phyloP scores from a whole-genome alignment of 768 basidiomycete species.

The Pleurotus platypus region DNA sequence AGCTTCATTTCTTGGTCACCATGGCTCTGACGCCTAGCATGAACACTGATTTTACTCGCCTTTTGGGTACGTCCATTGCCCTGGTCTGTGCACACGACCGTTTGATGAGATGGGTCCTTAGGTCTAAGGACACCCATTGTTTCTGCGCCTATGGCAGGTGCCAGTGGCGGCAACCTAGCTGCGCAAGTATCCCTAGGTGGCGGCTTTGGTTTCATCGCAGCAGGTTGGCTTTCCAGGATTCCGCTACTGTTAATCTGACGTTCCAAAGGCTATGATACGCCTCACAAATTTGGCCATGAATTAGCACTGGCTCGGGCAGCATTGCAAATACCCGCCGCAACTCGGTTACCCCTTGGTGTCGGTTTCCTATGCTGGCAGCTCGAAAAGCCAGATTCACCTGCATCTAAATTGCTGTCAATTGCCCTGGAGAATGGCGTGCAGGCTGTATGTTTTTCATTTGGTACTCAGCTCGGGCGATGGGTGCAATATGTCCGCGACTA shows the following conservation, averaged over 20 bases:
- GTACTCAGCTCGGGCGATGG: conserved; percentile 56
- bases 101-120: conserved; percentile 17
- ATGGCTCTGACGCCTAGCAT: conserved; percentile 20
- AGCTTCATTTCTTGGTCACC: not conserved
- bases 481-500: conserved; percentile 55
- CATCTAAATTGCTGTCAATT: conserved; percentile 39
- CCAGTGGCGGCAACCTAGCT: conserved; percentile 56
- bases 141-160: conserved; percentile 69
- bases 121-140: conserved; percentile 60
- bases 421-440: conserved; percentile 54
- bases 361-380: conserved; percentile 74
- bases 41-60: conserved; percentile 42
- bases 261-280: conserved; percentile 41
- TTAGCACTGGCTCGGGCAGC: conserved; percentile 47
- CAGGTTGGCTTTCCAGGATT: conserved; percentile 35
- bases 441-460: conserved; percentile 77
- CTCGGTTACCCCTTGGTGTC: conserved; percentile 60
- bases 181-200: conserved; percentile 64
- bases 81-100: not conserved
- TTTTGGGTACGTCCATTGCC: conserved; percentile 38
- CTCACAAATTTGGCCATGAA: conserved; percentile 44
- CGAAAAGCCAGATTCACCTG: conserved; percentile 40
- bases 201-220: conserved; percentile 73
- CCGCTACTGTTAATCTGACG: not conserved
- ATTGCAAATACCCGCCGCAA: conserved; percentile 30